Evolutionary conservation across 2,329 filamentous ascomycete species (phyloP).

Genomic region (Fusarium sp.): DNA sequence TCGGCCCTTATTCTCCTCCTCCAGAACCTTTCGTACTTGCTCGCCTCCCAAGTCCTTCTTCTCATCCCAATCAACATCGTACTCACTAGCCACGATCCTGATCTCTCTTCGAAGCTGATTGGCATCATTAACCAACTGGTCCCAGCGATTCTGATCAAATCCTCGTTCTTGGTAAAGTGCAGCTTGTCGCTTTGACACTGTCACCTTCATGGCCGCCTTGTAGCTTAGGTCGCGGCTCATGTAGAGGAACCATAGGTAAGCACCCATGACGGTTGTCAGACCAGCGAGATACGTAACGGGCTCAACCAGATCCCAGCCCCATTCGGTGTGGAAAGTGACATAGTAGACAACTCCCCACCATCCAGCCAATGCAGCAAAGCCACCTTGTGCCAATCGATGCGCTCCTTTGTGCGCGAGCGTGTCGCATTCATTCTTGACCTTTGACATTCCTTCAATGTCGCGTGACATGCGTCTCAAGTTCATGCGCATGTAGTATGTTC

Average conservation of each 20-base stretch:
- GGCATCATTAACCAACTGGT: constrained; percentile 79
- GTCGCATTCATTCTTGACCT: constrained; percentile 85
- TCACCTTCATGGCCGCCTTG: constrained; percentile 86
- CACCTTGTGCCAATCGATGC: constrained; percentile 80
- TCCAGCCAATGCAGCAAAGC: constrained; percentile 74
- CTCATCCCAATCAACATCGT: constrained; percentile 92
- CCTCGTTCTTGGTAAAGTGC: constrained; percentile 79
- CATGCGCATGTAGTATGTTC: constrained; percentile 88
- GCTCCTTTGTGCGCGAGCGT: constrained; percentile 78
- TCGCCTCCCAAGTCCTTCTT: constrained; percentile 75
- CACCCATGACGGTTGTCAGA: constrained; percentile 85
- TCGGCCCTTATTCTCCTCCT: constrained; percentile 58
- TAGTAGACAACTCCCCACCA: constrained; percentile 90
- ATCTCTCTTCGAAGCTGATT: constrained; percentile 83
- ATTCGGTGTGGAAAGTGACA: constrained; percentile 74
- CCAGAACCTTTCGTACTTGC: constrained; percentile 66
- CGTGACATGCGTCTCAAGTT: constrained; percentile 76
- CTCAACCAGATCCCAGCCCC: constrained; percentile 92
- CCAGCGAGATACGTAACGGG: constrained; percentile 90
- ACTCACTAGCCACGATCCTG: constrained; percentile 81
- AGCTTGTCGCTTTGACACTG: constrained; percentile 79
- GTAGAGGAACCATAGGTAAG: constrained; percentile 93
- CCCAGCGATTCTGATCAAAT: constrained; percentile 82
- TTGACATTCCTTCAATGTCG: constrained; percentile 74
- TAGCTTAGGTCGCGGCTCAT: constrained; percentile 91